Evolutionary conservation across 2,329 filamentous ascomycete genomes (phyloP).

Genomic region (Aspergillus quadrilineatus): DNA sequence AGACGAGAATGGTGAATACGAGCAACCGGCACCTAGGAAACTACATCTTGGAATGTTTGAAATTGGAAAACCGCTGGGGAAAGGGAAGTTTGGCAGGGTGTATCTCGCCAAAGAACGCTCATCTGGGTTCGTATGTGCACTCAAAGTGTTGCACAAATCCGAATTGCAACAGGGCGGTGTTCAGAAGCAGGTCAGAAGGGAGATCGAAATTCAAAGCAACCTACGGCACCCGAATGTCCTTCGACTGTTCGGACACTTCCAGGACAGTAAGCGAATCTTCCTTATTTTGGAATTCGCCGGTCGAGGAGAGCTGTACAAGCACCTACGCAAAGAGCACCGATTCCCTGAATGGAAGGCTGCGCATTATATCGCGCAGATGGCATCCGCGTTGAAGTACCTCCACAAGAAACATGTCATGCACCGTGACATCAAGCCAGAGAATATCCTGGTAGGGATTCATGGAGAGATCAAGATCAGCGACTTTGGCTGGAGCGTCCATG

Average conservation of each 20-base stretch:
- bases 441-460: constrained; percentile 92
- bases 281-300: constrained; percentile 84
- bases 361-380: constrained; percentile 87
- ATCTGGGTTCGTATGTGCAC: constrained; percentile 78
- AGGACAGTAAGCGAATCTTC: constrained; percentile 84
- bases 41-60: constrained; percentile 95
- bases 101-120: constrained; percentile 79
- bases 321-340: constrained; percentile 71
- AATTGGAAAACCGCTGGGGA: constrained; percentile 80
- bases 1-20: constrained; percentile 52
- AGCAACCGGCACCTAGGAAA: constrained; percentile 58
- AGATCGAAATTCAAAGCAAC: constrained; percentile 88
- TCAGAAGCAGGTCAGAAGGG: constrained; percentile 81
- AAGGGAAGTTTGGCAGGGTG: constrained; percentile 84
- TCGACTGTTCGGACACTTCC: constrained; percentile 81
- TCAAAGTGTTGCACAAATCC: constrained; percentile 83
- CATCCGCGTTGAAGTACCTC: constrained; percentile 82
- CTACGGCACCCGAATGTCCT: constrained; percentile 83
- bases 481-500: constrained; percentile 98
- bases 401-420: constrained; percentile 98
- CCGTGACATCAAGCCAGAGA: constrained; percentile 95
- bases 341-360: constrained; percentile 86
- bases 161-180: constrained; percentile 78
- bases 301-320: constrained; percentile 85
- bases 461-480: constrained; percentile 98